Conservation (phyloP, 2,329 filamentous ascomycete species). For the Pseudogymnoascus sp. region DNA sequence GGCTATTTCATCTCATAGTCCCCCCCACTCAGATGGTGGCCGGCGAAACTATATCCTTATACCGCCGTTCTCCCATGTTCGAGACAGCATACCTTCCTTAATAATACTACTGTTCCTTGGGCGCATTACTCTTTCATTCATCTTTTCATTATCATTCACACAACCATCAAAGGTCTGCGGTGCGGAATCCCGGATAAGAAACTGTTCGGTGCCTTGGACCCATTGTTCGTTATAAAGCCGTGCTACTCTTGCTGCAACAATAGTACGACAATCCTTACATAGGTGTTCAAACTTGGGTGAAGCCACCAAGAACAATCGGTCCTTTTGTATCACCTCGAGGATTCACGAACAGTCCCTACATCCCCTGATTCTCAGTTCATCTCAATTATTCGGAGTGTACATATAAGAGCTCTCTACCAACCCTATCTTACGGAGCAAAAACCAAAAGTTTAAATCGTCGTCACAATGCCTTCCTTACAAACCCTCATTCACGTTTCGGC, state of each 20-base stretch:
- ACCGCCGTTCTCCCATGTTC: constrained; percentile 7
- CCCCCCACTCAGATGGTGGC: neutral
- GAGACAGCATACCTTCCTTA: neutral
- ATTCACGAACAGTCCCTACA: neutral
- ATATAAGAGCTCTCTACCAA: neutral
- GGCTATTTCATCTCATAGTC: neutral
- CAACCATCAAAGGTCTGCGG: neutral
- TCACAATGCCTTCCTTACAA: neutral
- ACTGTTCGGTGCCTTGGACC: neutral
- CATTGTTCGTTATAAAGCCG: constrained; percentile 4
- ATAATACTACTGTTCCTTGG: neutral
- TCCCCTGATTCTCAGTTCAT: neutral
- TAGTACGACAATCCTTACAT: constrained; percentile 1
- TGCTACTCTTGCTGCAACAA: neutral
- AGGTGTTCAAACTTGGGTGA: neutral
- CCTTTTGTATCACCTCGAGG: neutral
- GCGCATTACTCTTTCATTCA: neutral
- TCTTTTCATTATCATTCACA: neutral
- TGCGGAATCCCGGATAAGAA: neutral
- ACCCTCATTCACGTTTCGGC: neutral
- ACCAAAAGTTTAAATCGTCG: neutral
- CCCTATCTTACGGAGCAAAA: neutral
- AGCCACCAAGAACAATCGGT: constrained; percentile 5
- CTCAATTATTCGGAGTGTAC: neutral
- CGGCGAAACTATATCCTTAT: constrained; percentile 9